Evolutionary conservation across 805 yeast species (phyloP).

Genomic region (Isabelozyma rhagii): DNA sequence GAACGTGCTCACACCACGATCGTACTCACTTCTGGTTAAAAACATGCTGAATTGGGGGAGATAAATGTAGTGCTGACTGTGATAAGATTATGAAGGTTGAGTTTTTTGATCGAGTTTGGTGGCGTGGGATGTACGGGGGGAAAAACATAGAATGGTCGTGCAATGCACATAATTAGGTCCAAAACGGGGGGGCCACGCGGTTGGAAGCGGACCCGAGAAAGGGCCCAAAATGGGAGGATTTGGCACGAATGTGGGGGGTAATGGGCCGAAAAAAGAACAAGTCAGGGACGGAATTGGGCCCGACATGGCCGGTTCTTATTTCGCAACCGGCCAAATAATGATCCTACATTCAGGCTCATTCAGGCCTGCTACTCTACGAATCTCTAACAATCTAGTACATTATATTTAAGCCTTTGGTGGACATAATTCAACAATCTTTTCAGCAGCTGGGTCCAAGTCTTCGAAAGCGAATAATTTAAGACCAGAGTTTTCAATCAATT

Average conservation of each 20-base stretch:
- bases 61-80: background rate
- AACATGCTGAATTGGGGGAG: conserved; percentile 54
- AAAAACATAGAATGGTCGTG: no score
- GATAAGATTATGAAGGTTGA: background rate
- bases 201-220: no score
- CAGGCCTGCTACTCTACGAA: no score
- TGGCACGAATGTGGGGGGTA: no score
- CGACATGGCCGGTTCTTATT: no score
- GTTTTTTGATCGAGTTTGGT: background rate
- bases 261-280: no score
- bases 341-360: no score
- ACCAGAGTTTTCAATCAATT: conserved; percentile 83
- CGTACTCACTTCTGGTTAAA: conserved; percentile 98
- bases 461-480: conserved; percentile 87
- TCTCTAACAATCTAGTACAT: background rate
- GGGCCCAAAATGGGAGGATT: no score
- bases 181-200: no score
- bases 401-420: conserved; percentile 20
- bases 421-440: conserved; percentile 80
- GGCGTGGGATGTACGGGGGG: background rate
- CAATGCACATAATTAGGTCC: no score
- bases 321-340: no score
- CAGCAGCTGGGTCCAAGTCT: conserved; percentile 96
- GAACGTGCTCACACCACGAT: conserved; percentile 97
- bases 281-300: no score